phyloP scores from a whole-genome alignment of 768 basidiomycete genomes.

The Pleurotus ostreatus region DNA sequence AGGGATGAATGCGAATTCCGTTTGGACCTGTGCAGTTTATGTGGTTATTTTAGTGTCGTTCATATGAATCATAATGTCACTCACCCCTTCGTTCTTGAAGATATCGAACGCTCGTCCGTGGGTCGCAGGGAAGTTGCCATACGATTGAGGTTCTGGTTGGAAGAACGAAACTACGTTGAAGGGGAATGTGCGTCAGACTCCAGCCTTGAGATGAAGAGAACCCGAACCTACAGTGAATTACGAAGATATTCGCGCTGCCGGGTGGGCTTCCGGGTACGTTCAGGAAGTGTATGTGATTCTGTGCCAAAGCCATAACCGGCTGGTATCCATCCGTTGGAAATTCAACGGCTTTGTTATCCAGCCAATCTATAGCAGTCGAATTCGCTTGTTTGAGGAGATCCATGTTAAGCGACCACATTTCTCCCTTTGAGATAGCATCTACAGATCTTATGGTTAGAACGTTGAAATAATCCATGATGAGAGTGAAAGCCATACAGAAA shows the following conservation, averaged over 20 bases:
- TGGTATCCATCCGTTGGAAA: slow-evolving; percentile 54
- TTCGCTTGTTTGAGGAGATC: slow-evolving; percentile 57
- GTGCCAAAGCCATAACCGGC: slow-evolving; percentile 76
- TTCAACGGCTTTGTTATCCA: slow-evolving; percentile 49
- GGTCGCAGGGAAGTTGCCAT: slow-evolving; percentile 50
- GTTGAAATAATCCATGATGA: neutral
- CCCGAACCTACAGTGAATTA: slow-evolving; percentile 73
- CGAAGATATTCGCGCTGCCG: slow-evolving; percentile 75
- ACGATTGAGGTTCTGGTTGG: slow-evolving; percentile 62
- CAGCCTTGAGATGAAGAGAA: neutral
- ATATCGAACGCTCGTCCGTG: slow-evolving; percentile 64
- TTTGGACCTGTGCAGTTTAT: slow-evolving; percentile 45
- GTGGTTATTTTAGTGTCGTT: neutral
- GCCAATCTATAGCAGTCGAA: slow-evolving; percentile 58
- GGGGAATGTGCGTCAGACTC: neutral
- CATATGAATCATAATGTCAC: slow-evolving; percentile 12
- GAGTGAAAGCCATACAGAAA: slow-evolving; percentile 49
- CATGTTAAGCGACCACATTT: slow-evolving; percentile 72
- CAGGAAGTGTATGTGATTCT: slow-evolving; percentile 86
- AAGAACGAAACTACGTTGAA: slow-evolving; percentile 59
- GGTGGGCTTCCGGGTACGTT: slow-evolving; percentile 63
- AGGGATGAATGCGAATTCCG: slow-evolving; percentile 75
- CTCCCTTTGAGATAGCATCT: slow-evolving; percentile 69
- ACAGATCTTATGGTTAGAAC: neutral
- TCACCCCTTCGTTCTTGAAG: slow-evolving; percentile 47